Conservation (phyloP, 805 yeast genomes). For the Priceomyces fermenticarens region DNA sequence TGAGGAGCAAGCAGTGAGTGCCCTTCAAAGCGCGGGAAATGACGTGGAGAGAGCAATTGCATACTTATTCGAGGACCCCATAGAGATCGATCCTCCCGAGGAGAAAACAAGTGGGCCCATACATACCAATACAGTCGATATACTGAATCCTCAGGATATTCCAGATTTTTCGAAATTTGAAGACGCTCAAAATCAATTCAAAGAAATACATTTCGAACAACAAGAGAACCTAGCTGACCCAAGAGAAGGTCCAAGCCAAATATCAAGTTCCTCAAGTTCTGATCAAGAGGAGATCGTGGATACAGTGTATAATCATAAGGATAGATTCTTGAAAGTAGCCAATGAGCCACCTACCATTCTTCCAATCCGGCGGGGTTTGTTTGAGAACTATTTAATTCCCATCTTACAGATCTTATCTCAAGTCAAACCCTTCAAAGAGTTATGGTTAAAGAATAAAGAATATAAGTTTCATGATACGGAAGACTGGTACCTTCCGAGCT, state of each 20-base stretch:
- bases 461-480: slow-evolving; percentile 14
- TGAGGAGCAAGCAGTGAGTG: slow-evolving; percentile 34
- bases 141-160: slow-evolving; percentile 28
- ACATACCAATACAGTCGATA: slow-evolving; percentile 20
- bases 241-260: not conserved
- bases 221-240: not conserved
- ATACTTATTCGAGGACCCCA: slow-evolving; percentile 34
- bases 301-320: slow-evolving; percentile 2
- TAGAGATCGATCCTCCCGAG: slow-evolving; percentile 11
- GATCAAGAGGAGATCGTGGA: not conserved
- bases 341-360: slow-evolving; percentile 17
- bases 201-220: not conserved
- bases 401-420: slow-evolving; percentile 26
- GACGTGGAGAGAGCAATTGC: slow-evolving; percentile 26
- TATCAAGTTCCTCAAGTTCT: not conserved
- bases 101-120: slow-evolving; percentile 6
- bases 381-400: slow-evolving; percentile 28
- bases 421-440: slow-evolving; percentile 15
- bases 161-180: slow-evolving; percentile 21
- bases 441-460: slow-evolving; percentile 10
- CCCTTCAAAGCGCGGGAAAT: slow-evolving; percentile 25
- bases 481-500: slow-evolving; percentile 15
- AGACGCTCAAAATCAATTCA: not conserved
- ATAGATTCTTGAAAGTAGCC: not conserved
- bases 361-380: slow-evolving; percentile 9